Conservation (phyloP, 1,284 basidiomycete species). For the Trichosporon coremiiforme region DNA sequence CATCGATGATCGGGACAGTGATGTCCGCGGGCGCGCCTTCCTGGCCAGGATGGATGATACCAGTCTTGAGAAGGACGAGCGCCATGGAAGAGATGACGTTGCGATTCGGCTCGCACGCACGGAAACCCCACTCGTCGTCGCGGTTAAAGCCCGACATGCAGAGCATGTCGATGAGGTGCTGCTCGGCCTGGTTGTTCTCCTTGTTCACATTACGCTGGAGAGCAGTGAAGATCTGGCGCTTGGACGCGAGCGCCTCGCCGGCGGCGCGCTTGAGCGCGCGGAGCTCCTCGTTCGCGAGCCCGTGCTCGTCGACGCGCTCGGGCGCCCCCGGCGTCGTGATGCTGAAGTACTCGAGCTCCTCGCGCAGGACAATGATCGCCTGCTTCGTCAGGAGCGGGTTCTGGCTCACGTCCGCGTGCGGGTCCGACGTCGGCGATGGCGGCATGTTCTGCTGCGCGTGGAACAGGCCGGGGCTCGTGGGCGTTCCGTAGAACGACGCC, state of each 20-base stretch:
- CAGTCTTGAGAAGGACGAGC: slow-evolving; percentile 94
- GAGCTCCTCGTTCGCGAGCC: slow-evolving; percentile 73
- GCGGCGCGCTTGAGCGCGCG: slow-evolving; percentile 78
- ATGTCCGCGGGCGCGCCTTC: slow-evolving; percentile 39
- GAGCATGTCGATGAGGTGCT: slow-evolving; percentile 99
- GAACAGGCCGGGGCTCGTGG: slow-evolving; percentile 70
- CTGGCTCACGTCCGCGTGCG: slow-evolving; percentile 59
- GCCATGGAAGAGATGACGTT: slow-evolving; percentile 99
- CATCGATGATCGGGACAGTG: slow-evolving; percentile 64
- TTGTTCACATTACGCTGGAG: slow-evolving; percentile 98
- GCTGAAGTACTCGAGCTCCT: slow-evolving; percentile 97
- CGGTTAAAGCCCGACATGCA: slow-evolving; percentile 99
- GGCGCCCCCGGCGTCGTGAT: slow-evolving; percentile 62
- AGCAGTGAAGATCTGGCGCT: slow-evolving; percentile 93
- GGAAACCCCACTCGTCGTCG: slow-evolving; percentile 95
- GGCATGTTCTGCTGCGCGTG: slow-evolving; percentile 76
- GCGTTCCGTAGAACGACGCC: slow-evolving; percentile 88
- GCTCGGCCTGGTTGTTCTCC: slow-evolving; percentile 98
- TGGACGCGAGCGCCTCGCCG: slow-evolving; percentile 83
- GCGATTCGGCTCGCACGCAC: slow-evolving; percentile 88
- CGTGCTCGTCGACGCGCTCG: slow-evolving; percentile 67
- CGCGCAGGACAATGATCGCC: slow-evolving; percentile 95
- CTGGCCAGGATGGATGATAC: slow-evolving; percentile 70
- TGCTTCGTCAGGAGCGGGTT: slow-evolving; percentile 95
- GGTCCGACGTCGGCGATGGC: slow-evolving; percentile 53